Conservation (phyloP, 176 grass and related monocot genomes). For the Avena atlantica region DNA sequence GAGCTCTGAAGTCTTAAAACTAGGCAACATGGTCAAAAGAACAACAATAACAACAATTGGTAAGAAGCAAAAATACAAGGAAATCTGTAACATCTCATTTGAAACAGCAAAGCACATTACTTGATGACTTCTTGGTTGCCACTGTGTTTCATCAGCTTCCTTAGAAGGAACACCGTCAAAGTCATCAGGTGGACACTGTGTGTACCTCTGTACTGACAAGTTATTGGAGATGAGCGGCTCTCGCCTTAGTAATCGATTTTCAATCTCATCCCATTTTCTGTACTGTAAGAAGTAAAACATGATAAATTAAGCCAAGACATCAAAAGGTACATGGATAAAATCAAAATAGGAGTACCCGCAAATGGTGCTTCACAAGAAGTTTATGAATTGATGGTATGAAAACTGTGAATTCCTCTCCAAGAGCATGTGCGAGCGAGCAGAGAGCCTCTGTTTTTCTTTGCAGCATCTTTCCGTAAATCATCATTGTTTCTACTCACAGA, state of each 20-base stretch:
- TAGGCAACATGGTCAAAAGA: conserved; percentile 8
- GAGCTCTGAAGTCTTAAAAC: conserved; percentile 8
- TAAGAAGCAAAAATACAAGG: conserved; percentile 4
- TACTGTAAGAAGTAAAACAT: conserved; percentile 64
- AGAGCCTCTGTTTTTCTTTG: conserved; percentile 86
- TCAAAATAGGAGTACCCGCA: conserved; percentile 61
- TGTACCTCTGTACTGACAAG: conserved; percentile 77
- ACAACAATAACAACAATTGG: conserved; percentile 10
- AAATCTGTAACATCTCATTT: conserved; percentile 14
- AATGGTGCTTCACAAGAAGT: conserved; percentile 90
- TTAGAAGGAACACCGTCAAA: conserved; percentile 67
- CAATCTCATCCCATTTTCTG: conserved; percentile 88
- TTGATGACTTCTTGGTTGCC: conserved; percentile 85
- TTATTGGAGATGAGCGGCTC: conserved; percentile 69
- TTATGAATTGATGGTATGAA: conserved; percentile 88
- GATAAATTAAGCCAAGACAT: conserved; percentile 27
- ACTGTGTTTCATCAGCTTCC: conserved; percentile 73
- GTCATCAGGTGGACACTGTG: conserved; percentile 72
- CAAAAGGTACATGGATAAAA: conserved; percentile 28
- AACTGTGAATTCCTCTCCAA: conserved; percentile 90
- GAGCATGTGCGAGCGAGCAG: conserved; percentile 91
- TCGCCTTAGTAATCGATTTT: conserved; percentile 69
- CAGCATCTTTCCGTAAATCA: conserved; percentile 89
- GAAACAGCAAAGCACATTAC: conserved; percentile 47
- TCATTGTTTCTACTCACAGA: conserved; percentile 81